A percentile compares a stretch with the other conserved stretches of the same genome.
Conservation (phyloP, 208 protist genomes). For the Crithidia sp. region DNA sequence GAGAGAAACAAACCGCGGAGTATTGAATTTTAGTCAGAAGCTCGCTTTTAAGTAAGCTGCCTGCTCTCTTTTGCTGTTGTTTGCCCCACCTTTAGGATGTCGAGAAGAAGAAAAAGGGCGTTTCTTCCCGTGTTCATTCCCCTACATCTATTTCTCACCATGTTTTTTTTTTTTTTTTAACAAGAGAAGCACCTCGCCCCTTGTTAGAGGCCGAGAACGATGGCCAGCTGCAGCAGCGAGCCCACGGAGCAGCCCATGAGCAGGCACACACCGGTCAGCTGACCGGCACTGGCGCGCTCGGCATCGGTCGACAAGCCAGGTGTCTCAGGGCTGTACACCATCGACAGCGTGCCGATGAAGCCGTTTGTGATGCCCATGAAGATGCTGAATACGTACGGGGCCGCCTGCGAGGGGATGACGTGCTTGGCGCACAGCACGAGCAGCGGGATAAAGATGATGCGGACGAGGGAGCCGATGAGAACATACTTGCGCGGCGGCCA, state of each 20-base stretch:
- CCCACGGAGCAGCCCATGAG: conserved; percentile 72
- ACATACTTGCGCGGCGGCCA: conserved; percentile 46
- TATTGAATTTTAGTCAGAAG: no score
- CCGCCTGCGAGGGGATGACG: conserved; percentile 53
- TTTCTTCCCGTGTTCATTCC: no score
- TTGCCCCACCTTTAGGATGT: no score
- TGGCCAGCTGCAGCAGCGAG: conserved; percentile 68
- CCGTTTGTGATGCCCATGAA: conserved; percentile 72
- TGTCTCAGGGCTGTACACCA: conserved; percentile 74
- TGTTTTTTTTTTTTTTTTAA: no score
- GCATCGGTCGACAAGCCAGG: conserved; percentile 46
- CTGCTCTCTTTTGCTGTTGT: no score
- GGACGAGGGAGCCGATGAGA: conserved; percentile 44
- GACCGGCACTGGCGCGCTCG: conserved; percentile 66
- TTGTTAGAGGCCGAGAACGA: conserved; percentile 22
- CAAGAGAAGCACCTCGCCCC: neutral
- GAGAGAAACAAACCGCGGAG: no score
- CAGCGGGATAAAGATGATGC: conserved; percentile 76
- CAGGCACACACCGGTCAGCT: conserved; percentile 64
- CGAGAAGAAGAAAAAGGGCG: no score
- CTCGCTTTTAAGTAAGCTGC: no score
- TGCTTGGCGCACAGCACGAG: conserved; percentile 69
- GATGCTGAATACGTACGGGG: conserved; percentile 55
- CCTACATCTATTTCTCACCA: no score
- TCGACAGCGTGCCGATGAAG: conserved; percentile 73